phyloP scores from a whole-genome alignment of 768 basidiomycete species.

The Phlebiopsis gigantea region DNA sequence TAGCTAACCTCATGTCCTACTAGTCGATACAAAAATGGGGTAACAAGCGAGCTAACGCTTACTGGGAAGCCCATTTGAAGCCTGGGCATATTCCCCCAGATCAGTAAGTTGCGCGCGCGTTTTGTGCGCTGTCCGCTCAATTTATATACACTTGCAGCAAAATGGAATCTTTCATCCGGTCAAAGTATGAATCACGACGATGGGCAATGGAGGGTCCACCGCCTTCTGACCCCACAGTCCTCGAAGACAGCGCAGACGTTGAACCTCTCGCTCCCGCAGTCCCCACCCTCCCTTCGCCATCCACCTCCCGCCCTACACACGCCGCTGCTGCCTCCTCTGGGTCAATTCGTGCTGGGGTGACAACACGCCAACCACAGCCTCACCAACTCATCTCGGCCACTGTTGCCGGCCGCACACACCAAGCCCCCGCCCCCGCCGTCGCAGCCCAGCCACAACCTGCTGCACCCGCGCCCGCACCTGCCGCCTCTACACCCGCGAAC shows the following conservation, averaged over 20 bases:
- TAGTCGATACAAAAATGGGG: conserved; percentile 93
- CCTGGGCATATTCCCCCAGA: conserved; percentile 89
- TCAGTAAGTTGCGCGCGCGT: conserved; percentile 56
- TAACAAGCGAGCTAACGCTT: conserved; percentile 85
- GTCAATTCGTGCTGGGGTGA: conserved; percentile 13
- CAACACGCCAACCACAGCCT: conserved; percentile 42
- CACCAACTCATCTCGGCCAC: conserved; percentile 50
- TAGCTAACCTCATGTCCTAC: neutral
- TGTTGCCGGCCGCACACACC: conserved; percentile 16
- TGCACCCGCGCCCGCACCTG: conserved; percentile 19
- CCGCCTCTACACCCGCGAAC: conserved; percentile 37
- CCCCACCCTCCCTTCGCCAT: conserved; percentile 15
- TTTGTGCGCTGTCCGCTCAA: neutral
- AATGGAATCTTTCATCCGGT: conserved; percentile 96
- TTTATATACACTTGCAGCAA: conserved; percentile 50
- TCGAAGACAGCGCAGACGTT: conserved; percentile 44
- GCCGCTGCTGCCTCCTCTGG: conserved; percentile 2
- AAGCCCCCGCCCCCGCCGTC: conserved; percentile 13
- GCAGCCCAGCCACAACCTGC: conserved; percentile 15
- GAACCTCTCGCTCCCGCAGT: conserved; percentile 25
- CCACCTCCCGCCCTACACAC: conserved; percentile 14
- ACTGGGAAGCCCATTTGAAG: conserved; percentile 97
- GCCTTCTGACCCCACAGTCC: conserved; percentile 73
- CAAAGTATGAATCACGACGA: conserved; percentile 89
- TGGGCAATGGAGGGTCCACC: conserved; percentile 93